Conservation (phyloP, 1,284 basidiomycete species). For the Baeospora myosura region DNA sequence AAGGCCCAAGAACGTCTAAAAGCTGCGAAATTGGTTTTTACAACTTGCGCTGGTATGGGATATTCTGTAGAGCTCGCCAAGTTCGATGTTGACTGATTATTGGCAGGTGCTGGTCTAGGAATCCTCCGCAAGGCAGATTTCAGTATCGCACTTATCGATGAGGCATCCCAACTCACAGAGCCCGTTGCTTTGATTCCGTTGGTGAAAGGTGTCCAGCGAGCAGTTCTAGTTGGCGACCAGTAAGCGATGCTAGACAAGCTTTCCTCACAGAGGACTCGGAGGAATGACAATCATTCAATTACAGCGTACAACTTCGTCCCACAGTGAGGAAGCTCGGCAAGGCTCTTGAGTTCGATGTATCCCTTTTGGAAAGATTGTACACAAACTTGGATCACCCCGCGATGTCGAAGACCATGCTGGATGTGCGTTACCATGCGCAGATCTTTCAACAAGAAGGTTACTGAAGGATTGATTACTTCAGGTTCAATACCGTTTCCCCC, state of each 20-base stretch:
- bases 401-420: conserved; percentile 51
- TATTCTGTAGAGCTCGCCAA: background rate
- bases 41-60: conserved; percentile 46
- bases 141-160: conserved; percentile 57
- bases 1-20: conserved; percentile 51
- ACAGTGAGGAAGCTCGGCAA: conserved; percentile 53
- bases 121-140: conserved; percentile 49
- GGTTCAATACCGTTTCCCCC: conserved; percentile 58
- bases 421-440: conserved; percentile 28
- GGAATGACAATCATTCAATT: background rate
- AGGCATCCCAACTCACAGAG: conserved; percentile 62
- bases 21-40: conserved; percentile 49
- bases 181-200: conserved; percentile 55
- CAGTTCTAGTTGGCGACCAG: conserved; percentile 63
- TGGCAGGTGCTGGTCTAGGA: conserved; percentile 49
- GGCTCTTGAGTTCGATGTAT: conserved; percentile 49
- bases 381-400: conserved; percentile 27
- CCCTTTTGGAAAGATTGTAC: conserved; percentile 54
- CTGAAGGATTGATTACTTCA: conserved; percentile 13
- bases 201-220: conserved; percentile 50
- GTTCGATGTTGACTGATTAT: conserved; percentile 10
- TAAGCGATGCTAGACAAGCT: conserved; percentile 26
- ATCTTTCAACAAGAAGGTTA: background rate
- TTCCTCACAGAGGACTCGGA: no score
- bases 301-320: conserved; percentile 56